Conservation (phyloP, 2,329 filamentous ascomycete species). For the Diaporthe humulicola region DNA sequence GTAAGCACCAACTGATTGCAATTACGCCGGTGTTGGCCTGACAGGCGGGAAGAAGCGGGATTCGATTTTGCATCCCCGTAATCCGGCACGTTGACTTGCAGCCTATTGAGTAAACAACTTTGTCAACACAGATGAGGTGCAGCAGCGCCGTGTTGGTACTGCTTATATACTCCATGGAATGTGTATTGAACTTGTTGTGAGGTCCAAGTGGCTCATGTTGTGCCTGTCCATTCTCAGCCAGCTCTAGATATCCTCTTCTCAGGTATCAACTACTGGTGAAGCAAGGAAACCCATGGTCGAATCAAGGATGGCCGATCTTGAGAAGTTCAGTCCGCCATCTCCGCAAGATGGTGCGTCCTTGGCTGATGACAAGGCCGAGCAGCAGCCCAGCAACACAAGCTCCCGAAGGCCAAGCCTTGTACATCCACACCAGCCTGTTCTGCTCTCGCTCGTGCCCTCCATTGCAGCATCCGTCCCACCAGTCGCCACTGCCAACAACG, state of each 20-base stretch:
- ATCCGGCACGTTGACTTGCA: neutral
- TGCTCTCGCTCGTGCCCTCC: conserved; percentile 14
- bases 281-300: neutral
- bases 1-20: neutral
- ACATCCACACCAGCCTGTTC: neutral
- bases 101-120: neutral
- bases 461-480: neutral
- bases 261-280: neutral
- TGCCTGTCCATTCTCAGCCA: neutral
- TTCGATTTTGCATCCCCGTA: neutral
- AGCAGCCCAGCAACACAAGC: conserved; percentile 2
- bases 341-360: neutral
- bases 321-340: neutral
- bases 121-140: neutral
- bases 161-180: neutral
- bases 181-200: neutral
- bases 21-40: neutral
- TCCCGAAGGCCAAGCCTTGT: neutral
- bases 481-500: neutral
- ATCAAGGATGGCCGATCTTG: neutral
- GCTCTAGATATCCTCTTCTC: neutral
- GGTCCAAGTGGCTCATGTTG: neutral
- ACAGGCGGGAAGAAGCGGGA: neutral
- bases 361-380: neutral
- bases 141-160: neutral